phyloP scores from a whole-genome alignment of 169 alveolate species.

The Eimeria maxima region DNA sequence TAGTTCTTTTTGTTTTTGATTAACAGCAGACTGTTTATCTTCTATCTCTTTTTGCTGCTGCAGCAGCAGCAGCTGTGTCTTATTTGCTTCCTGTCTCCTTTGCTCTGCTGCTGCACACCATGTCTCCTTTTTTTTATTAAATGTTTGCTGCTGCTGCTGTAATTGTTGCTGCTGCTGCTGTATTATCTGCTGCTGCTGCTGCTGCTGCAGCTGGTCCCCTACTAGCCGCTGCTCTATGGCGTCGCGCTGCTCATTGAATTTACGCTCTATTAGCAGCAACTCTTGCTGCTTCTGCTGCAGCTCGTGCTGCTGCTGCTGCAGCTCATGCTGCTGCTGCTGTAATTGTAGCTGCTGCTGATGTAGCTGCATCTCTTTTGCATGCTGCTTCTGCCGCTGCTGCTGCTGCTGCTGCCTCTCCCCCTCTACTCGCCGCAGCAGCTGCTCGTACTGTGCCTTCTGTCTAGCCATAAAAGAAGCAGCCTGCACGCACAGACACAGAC shows the following conservation, averaged over 20 bases:
- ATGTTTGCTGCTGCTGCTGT: too few relatives aligned
- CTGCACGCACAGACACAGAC: too few relatives aligned
- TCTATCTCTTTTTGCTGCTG: background rate
- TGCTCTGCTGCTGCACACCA: background rate
- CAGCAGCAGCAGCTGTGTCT: background rate
- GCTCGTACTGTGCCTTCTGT: constrained; percentile 11
- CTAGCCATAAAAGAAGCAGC: constrained; percentile 24
- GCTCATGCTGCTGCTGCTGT: too few relatives aligned
- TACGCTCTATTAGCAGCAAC: constrained; percentile 20
- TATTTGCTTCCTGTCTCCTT: background rate
- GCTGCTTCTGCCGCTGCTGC: constrained; percentile 25
- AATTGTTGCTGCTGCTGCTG: constrained; percentile 50
- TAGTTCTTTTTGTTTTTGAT: background rate
- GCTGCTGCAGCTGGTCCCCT: too few relatives aligned
- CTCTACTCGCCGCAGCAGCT: constrained; percentile 20
- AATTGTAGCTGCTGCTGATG: too few relatives aligned
- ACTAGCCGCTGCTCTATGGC: background rate
- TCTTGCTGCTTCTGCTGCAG: constrained; percentile 24
- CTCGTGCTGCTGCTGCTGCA: too few relatives aligned
- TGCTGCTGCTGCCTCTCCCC: constrained; percentile 10
- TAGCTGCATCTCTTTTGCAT: too few relatives aligned
- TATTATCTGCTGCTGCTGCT: constrained; percentile 1
- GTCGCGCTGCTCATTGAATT: constrained; percentile 12
- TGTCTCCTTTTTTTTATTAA: background rate
- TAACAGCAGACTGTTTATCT: background rate